Conservation (phyloP, 2,329 filamentous ascomycete genomes). For the Pleoardoris graminearum region DNA sequence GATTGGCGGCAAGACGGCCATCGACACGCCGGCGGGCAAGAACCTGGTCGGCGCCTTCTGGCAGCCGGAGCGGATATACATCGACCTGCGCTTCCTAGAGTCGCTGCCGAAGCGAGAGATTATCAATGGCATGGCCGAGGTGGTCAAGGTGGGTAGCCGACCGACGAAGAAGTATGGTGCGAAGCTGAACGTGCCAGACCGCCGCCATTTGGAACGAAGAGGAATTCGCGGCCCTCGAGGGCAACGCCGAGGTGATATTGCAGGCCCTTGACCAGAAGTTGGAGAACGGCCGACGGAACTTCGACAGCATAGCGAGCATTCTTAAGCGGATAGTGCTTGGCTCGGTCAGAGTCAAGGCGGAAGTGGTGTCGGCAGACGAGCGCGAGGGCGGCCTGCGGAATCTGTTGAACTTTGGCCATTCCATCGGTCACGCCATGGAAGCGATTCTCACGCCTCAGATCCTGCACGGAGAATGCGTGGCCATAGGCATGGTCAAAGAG, state of each 20-base stretch:
- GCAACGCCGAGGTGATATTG: constrained; percentile 77
- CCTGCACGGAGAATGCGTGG: constrained; percentile 92
- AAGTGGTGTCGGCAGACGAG: constrained; percentile 92
- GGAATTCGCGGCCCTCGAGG: constrained; percentile 83
- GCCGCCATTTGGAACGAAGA: constrained; percentile 92
- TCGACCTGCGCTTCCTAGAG: constrained; percentile 89
- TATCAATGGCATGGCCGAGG: constrained; percentile 98
- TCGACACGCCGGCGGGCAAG: constrained; percentile 94
- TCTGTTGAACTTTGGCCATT: constrained; percentile 95
- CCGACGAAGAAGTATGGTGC: background rate
- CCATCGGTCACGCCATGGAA: constrained; percentile 95
- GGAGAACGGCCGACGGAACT: constrained; percentile 60
- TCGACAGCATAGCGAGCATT: constrained; percentile 66
- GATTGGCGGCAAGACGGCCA: constrained; percentile 97
- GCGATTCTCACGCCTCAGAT: constrained; percentile 94
- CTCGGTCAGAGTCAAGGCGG: constrained; percentile 90
- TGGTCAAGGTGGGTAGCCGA: constrained; percentile 66
- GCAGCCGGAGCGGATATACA: constrained; percentile 93
- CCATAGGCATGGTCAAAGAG: constrained; percentile 98
- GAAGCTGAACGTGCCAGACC: constrained; percentile 57
- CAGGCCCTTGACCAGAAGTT: constrained; percentile 67
- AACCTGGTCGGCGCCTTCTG: constrained; percentile 95
- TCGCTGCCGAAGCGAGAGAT: constrained; percentile 90
- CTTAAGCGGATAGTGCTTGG: constrained; percentile 73
- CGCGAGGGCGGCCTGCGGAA: constrained; percentile 92